Evolutionary conservation across 2,329 filamentous ascomycete species (phyloP).

Genomic region (Ascochyta rabiei): DNA sequence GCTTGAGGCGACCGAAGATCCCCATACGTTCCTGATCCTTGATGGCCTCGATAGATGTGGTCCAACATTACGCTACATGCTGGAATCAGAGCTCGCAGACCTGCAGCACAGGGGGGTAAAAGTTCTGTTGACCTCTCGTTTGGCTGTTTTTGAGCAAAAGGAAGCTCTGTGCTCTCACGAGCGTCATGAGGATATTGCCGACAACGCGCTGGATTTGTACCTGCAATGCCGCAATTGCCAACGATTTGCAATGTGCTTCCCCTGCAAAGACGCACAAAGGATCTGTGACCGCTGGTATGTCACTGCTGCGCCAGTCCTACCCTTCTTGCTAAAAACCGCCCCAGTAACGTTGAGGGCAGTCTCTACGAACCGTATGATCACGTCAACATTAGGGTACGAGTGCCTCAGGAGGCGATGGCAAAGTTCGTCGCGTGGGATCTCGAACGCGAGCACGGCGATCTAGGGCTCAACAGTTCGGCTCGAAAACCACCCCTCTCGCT

Average conservation of each 20-base stretch:
- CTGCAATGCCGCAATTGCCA: slow-evolving; percentile 12
- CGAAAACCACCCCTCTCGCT: slow-evolving; percentile 20
- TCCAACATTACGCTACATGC: slow-evolving; percentile 16
- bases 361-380: slow-evolving; percentile 17
- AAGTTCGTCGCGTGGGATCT: slow-evolving; percentile 24
- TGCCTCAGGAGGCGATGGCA: slow-evolving; percentile 9
- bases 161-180: slow-evolving; percentile 17
- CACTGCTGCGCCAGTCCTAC: neutral
- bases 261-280: slow-evolving; percentile 10
- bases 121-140: slow-evolving; percentile 25
- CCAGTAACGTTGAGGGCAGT: slow-evolving; percentile 1
- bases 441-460: slow-evolving; percentile 29
- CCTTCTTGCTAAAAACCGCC: neutral
- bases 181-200: neutral
- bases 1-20: slow-evolving; percentile 3
- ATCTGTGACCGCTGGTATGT: slow-evolving; percentile 13
- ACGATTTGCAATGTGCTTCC: slow-evolving; percentile 11
- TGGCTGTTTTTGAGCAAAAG: slow-evolving; percentile 16
- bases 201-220: slow-evolving; percentile 11
- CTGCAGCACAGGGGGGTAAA: slow-evolving; percentile 15
- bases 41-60: slow-evolving; percentile 28
- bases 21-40: slow-evolving; percentile 21
- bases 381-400: slow-evolving; percentile 13
- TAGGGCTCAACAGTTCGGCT: slow-evolving; percentile 13
- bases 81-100: slow-evolving; percentile 18